phyloP scores from a whole-genome alignment of 257 asterid genomes.

The Ilex asprella region DNA sequence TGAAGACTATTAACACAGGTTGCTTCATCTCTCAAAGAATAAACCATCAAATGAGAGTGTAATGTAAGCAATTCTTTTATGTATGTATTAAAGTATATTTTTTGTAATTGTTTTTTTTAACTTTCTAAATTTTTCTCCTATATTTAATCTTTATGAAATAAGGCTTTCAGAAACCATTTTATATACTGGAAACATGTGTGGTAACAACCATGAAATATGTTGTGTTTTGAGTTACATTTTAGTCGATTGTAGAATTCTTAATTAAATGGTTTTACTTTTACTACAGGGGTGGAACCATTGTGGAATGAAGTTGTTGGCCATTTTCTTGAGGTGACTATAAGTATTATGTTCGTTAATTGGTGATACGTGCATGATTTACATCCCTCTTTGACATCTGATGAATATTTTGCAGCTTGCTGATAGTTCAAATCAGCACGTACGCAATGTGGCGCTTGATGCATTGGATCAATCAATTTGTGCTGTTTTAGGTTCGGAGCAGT shows the following conservation, averaged over 20 bases:
- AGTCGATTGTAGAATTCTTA: not conserved
- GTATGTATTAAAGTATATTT: no score
- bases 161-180: no score
- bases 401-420: slow-evolving; percentile 72
- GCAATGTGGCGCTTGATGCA: slow-evolving; percentile 77
- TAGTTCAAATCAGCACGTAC: slow-evolving; percentile 64
- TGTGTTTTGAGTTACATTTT: not conserved
- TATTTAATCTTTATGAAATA: no score
- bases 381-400: slow-evolving; percentile 10
- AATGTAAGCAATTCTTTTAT: no score
- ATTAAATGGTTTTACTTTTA: slow-evolving; percentile 22
- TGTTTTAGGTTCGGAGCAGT: slow-evolving; percentile 79
- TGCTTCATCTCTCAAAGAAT: no score
- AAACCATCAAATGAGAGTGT: no score
- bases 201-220: no score
- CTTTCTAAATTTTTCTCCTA: no score
- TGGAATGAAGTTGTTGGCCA: slow-evolving; percentile 89
- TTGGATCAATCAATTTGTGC: slow-evolving; percentile 93
- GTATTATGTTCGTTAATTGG: slow-evolving; percentile 7
- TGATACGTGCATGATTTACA: slow-evolving; percentile 8
- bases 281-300: slow-evolving; percentile 84
- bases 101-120: no score
- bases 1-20: no score
- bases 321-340: slow-evolving; percentile 69
- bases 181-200: no score